A percentile compares a stretch with the other conserved stretches of the same genome.
Evolutionary conservation across 139 green algal genomes (phyloP).

Genomic region (Protoeuglena noctilucae): DNA sequence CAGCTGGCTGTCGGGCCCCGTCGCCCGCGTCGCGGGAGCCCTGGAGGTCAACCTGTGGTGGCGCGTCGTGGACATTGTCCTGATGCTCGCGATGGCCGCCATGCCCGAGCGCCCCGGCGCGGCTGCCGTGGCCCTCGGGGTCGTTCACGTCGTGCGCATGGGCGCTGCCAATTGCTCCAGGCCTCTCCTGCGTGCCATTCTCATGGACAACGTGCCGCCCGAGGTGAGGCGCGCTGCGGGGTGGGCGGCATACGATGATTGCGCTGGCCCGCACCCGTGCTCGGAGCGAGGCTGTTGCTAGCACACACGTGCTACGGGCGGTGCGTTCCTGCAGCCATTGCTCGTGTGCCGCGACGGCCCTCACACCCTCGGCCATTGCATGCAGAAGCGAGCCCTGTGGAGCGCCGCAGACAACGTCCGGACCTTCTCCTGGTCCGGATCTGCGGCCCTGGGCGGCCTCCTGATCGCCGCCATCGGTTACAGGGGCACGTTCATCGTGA

Average conservation of each 20-base stretch:
- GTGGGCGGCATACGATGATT: too few species aligned
- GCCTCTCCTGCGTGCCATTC: neutral
- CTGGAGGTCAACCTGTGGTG: neutral
- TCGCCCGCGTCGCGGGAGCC: neutral
- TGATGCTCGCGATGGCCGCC: neutral
- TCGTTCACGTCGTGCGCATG: conserved; percentile 1
- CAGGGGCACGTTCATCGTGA: neutral
- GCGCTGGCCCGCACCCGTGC: too few species aligned
- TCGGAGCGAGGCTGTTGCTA: too few species aligned
- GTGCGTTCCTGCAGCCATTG: too few species aligned
- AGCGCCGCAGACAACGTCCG: neutral
- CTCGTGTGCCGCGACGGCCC: too few species aligned
- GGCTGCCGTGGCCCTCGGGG: neutral
- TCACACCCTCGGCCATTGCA: too few species aligned
- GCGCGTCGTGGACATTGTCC: neutral
- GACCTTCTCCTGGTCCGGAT: neutral
- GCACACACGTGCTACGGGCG: too few species aligned
- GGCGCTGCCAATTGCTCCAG: neutral
- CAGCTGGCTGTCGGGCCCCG: neutral
- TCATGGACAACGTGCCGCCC: conserved; percentile 1
- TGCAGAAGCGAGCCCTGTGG: neutral
- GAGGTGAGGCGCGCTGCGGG: too few species aligned
- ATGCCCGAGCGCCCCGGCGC: neutral
- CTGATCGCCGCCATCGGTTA: neutral
- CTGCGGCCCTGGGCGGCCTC: neutral